Conservation (phyloP, 2,329 filamentous ascomycete genomes). For the Phoma sp. region DNA sequence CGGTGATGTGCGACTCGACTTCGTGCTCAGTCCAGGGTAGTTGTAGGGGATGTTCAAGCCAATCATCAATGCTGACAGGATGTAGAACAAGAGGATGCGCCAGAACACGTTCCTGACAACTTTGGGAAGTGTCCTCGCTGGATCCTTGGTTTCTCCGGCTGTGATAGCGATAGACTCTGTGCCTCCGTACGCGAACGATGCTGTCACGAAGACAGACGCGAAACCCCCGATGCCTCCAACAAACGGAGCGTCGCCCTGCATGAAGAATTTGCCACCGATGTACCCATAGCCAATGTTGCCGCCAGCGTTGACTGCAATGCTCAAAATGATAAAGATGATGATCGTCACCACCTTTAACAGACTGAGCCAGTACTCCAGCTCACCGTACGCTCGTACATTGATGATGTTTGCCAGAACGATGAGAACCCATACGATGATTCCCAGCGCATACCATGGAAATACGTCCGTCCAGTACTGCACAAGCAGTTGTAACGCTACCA, state of each 20-base stretch:
- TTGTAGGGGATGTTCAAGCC: constrained; percentile 53
- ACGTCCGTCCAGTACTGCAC: constrained; percentile 48
- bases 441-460: constrained; percentile 42
- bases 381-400: constrained; percentile 47
- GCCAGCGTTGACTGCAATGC: constrained; percentile 39
- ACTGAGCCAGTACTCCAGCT: constrained; percentile 46
- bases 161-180: constrained; percentile 80
- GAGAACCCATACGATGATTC: constrained; percentile 43
- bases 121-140: constrained; percentile 80
- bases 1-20: constrained; percentile 59
- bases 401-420: constrained; percentile 47
- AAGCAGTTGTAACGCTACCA: constrained; percentile 44
- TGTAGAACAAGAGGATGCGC: constrained; percentile 54
- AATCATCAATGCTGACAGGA: constrained; percentile 52
- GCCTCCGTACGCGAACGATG: constrained; percentile 76
- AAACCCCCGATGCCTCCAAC: constrained; percentile 55
- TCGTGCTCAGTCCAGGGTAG: constrained; percentile 43
- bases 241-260: constrained; percentile 63
- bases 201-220: constrained; percentile 77
- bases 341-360: constrained; percentile 46
- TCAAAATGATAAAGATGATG: constrained; percentile 45
- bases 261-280: constrained; percentile 71
- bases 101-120: constrained; percentile 90
- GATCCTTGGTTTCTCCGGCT: constrained; percentile 80
- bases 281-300: constrained; percentile 33